These are phyloP conservation scores for Cardamine resedifolia DNA, from an alignment of 345 rosid species.

Conservation along the genomic window DNA sequence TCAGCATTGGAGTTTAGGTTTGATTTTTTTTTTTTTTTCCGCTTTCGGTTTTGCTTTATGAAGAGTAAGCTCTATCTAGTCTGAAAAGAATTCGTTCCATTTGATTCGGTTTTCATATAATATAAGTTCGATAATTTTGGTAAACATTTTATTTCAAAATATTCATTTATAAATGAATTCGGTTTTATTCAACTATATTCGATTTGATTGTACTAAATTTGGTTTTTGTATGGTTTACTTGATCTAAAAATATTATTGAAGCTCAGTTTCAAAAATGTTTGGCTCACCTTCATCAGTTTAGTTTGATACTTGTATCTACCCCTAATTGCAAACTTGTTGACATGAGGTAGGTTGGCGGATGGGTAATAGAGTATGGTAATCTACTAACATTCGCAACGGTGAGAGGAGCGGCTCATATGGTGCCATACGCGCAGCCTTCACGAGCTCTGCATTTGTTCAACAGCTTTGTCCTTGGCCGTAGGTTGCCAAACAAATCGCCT, in stretches of 20 bases:
- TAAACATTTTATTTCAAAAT: background rate
- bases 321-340: background rate
- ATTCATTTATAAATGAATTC: too few species aligned
- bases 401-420: constrained; percentile 96
- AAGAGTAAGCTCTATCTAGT: background rate
- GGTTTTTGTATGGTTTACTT: background rate
- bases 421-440: constrained; percentile 85
- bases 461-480: constrained; percentile 61
- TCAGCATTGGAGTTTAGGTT: background rate
- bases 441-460: constrained; percentile 80
- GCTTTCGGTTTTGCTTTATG: background rate
- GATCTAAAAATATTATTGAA: background rate
- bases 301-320: background rate
- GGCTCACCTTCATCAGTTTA: background rate
- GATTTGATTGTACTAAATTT: background rate
- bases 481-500: constrained; percentile 59
- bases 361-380: constrained; percentile 81
- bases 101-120: too few species aligned
- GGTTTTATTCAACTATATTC: background rate
- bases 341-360: constrained; percentile 67
- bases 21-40: background rate
- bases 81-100: too few species aligned
- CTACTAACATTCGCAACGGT: constrained; percentile 75
- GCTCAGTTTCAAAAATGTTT: background rate
- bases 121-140: too few species aligned